Evolutionary conservation across 1,284 basidiomycete genomes (phyloP).

Genomic region (Exobasidium cylindrosporum): DNA sequence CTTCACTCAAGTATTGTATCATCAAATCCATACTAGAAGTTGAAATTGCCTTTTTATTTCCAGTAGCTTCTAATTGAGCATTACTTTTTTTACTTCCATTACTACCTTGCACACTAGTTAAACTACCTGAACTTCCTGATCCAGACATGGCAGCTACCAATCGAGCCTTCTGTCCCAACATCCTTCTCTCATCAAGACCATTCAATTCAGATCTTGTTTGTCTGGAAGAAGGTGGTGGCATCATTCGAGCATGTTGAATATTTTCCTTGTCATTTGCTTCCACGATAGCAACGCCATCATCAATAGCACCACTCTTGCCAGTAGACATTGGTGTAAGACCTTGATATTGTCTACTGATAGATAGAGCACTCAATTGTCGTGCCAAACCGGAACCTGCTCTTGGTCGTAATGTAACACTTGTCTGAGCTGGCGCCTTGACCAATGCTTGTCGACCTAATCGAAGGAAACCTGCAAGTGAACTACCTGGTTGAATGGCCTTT

Average conservation of each 20-base stretch:
- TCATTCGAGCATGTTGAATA: constrained; percentile 8
- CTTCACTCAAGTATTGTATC: constrained; percentile 67
- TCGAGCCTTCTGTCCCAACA: constrained; percentile 37
- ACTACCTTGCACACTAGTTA: constrained; percentile 4
- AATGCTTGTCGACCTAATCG: constrained; percentile 54
- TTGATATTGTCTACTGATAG: constrained; percentile 14
- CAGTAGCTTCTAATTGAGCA: background rate
- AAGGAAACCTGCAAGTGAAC: constrained; percentile 86
- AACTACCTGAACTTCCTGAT: constrained; percentile 10
- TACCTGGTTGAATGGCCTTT: constrained; percentile 88
- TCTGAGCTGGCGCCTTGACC: constrained; percentile 30
- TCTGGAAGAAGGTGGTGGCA: constrained; percentile 5
- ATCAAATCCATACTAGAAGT: constrained; percentile 33
- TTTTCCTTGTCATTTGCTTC: constrained; percentile 42
- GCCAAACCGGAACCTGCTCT: constrained; percentile 13
- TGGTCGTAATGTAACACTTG: constrained; percentile 4
- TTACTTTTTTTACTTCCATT: background rate
- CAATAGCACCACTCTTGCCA: constrained; percentile 3
- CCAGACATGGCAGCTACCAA: constrained; percentile 26
- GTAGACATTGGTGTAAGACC: background rate
- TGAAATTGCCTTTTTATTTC: background rate
- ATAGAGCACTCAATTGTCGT: constrained; percentile 13
- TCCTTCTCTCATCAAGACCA: constrained; percentile 20
- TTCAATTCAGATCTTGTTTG: background rate
- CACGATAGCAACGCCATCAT: background rate